Evolutionary conservation across 371 early-diverging fungal species (phyloP).

Genomic region (Syncephalastrum sp.): DNA sequence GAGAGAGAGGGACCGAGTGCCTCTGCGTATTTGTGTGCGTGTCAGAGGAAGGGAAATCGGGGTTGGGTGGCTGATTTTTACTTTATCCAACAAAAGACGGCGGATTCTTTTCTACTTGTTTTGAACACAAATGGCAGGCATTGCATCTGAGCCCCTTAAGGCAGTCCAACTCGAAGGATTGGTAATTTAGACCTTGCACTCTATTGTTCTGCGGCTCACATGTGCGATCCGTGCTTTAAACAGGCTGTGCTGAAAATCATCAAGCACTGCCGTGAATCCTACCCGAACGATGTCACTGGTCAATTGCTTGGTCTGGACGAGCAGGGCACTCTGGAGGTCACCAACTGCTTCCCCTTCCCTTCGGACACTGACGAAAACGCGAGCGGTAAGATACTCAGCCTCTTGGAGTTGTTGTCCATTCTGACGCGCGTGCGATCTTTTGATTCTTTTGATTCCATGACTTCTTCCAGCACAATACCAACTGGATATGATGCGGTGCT

Average conservation of each 20-base stretch:
- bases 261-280: slow-evolving; percentile 90
- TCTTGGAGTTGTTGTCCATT: background rate
- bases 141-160: slow-evolving; percentile 26
- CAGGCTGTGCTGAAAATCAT: slow-evolving; percentile 91
- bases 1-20: too few species aligned
- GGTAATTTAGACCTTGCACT: slow-evolving; percentile 27
- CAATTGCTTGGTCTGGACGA: slow-evolving; percentile 87
- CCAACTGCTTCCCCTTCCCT: slow-evolving; percentile 90
- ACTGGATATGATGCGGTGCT: slow-evolving; percentile 88
- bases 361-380: slow-evolving; percentile 49
- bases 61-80: too few species aligned
- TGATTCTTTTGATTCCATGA: slow-evolving; percentile 9
- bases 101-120: too few species aligned
- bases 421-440: slow-evolving; percentile 33
- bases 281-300: slow-evolving; percentile 84
- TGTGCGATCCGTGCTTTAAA: slow-evolving; percentile 5
- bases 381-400: slow-evolving; percentile 31
- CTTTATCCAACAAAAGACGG: too few species aligned
- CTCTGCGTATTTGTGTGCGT: too few species aligned
- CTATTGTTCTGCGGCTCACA: background rate
- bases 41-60: too few species aligned
- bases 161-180: slow-evolving; percentile 61
- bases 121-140: slow-evolving; percentile 20
- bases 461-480: slow-evolving; percentile 75
- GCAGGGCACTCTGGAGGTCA: slow-evolving; percentile 83